Conservation (phyloP, 2,329 filamentous ascomycete genomes). For the Beauveria sp. region DNA sequence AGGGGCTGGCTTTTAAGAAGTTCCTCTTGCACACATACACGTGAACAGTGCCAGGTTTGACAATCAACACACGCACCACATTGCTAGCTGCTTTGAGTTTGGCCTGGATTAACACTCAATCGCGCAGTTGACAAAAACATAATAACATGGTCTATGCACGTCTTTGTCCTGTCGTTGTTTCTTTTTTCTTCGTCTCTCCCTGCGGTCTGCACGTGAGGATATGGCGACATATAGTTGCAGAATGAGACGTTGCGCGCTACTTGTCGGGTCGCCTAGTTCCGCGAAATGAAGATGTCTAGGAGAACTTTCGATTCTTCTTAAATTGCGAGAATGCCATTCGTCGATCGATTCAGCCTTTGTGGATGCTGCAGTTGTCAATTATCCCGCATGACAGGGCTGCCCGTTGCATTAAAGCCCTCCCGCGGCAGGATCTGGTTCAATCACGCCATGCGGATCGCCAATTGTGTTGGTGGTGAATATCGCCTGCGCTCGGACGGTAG, state of each 20-base stretch:
- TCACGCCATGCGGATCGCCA: constrained; percentile 7
- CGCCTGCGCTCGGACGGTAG: constrained; percentile 2
- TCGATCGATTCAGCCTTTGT: background rate
- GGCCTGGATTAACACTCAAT: background rate
- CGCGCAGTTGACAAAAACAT: background rate
- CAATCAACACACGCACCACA: background rate
- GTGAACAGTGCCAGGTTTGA: background rate
- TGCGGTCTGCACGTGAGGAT: background rate
- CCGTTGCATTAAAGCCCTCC: background rate
- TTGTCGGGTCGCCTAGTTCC: background rate
- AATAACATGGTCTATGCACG: background rate
- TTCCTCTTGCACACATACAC: background rate
- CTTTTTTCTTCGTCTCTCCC: background rate
- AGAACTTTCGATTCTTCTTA: background rate
- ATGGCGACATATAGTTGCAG: constrained; percentile 1
- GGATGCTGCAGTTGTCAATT: background rate
- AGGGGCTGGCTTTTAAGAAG: background rate
- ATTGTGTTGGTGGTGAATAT: background rate
- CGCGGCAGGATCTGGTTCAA: background rate
- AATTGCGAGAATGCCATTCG: background rate
- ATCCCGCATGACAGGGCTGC: background rate
- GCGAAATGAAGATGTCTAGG: background rate
- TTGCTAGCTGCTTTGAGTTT: background rate
- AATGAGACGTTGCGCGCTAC: constrained; percentile 3
- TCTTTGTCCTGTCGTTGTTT: background rate